Percentiles rank a stretch among this genome's conserved stretches.
Evolutionary conservation across 164 flowering plant genomes (phyloP).

Genomic region (Tetracentron sinense): DNA sequence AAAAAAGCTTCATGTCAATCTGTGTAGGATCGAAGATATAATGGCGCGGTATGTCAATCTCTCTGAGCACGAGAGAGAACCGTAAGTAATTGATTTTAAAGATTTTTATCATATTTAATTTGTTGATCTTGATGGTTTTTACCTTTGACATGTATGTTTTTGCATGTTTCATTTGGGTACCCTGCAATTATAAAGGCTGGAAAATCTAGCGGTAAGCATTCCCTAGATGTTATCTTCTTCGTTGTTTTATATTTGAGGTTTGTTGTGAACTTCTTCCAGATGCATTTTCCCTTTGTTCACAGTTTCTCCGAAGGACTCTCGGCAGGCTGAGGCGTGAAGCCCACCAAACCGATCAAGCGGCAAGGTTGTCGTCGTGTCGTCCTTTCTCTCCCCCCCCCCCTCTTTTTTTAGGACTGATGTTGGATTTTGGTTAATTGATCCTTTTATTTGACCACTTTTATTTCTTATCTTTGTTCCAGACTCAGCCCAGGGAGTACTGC

Average conservation of each 20-base stretch:
- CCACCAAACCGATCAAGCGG: conserved; percentile 10
- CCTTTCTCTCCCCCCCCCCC: background rate
- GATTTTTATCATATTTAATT: too few species aligned
- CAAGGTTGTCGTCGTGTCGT: conserved; percentile 19
- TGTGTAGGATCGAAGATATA: conserved; percentile 33
- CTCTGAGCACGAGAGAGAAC: conserved; percentile 35
- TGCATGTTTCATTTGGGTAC: background rate
- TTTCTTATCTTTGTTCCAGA: background rate
- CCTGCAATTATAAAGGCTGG: conserved; percentile 25
- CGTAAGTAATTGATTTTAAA: conserved; percentile 12
- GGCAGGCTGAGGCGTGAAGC: conserved; percentile 29
- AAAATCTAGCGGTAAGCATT: conserved; percentile 41
- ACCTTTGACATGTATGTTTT: background rate
- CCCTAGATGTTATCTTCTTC: background rate
- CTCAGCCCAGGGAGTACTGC: conserved; percentile 27
- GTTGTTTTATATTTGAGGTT: background rate
- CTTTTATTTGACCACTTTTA: background rate
- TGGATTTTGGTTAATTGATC: background rate
- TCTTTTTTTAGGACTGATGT: background rate
- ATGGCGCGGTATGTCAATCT: conserved; percentile 30
- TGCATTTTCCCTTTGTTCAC: background rate
- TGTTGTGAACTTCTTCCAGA: background rate
- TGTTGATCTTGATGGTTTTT: background rate
- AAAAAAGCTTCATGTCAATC: background rate
- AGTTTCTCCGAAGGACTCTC: conserved; percentile 35